These are phyloP conservation scores for Solanum corneliomulleri DNA, from an alignment of 257 asterid species.

Conservation along the genomic window DNA sequence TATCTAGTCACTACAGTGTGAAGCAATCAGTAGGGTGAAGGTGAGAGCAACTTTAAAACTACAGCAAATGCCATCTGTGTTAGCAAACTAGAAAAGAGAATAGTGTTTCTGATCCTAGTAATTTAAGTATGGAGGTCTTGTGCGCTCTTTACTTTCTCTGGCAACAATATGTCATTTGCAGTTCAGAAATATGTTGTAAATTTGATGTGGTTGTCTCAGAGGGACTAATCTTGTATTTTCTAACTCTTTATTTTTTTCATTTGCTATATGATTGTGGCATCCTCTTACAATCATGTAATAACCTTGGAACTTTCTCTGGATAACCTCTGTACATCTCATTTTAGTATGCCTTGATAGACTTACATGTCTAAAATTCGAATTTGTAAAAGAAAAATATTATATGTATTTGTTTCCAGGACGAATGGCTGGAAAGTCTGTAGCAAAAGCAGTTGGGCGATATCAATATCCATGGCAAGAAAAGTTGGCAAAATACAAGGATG, in stretches of 20 bases:
- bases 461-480: conserved; percentile 7
- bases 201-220: background rate
- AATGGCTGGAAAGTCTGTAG: background rate
- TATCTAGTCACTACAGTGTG: background rate
- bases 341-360: background rate
- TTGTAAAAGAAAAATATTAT: background rate
- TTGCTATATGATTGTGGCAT: background rate
- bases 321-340: background rate
- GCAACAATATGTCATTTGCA: background rate
- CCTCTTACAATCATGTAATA: background rate
- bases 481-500: too few relatives aligned
- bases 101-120: background rate
- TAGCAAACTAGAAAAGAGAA: background rate
- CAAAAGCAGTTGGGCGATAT: background rate
- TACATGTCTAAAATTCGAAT: background rate
- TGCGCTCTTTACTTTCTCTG: background rate
- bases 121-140: background rate
- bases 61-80: background rate
- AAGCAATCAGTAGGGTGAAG: background rate
- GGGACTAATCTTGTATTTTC: background rate
- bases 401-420: background rate
- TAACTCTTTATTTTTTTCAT: background rate
- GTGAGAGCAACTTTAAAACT: background rate
- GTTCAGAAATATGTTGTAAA: background rate
- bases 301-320: background rate